Evolutionary conservation across 495 filamentous ascomycete species (phyloP).

Genomic region (Eremomyces bilateralis): DNA sequence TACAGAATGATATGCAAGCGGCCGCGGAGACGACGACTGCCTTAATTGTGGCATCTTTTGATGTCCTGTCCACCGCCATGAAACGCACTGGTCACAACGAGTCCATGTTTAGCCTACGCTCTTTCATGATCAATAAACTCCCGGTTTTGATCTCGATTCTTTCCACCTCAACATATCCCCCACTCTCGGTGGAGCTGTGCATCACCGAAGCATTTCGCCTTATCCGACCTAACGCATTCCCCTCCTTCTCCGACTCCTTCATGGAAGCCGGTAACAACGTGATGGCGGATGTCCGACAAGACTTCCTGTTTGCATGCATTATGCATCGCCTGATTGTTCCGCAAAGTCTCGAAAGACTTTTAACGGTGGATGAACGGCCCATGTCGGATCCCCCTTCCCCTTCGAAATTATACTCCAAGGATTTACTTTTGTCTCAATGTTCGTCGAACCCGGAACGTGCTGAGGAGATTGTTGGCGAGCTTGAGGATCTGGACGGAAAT

Average conservation of each 20-base stretch:
- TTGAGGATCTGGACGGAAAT: constrained; percentile 91
- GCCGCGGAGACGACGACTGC: too few species aligned
- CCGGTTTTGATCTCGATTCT: constrained; percentile 55
- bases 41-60: constrained; percentile 70
- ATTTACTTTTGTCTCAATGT: constrained; percentile 54
- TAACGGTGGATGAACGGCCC: constrained; percentile 75
- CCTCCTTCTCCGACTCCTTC: constrained; percentile 55
- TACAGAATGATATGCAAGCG: constrained; percentile 42
- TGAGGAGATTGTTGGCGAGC: constrained; percentile 50
- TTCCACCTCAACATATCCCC: constrained; percentile 33
- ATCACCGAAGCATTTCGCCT: constrained; percentile 57
- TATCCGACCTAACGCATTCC: constrained; percentile 59
- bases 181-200: constrained; percentile 50
- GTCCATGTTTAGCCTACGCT: constrained; percentile 58
- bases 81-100: constrained; percentile 53
- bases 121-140: constrained; percentile 85
- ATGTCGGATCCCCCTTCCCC: constrained; percentile 52
- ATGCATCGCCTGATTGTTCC: constrained; percentile 65
- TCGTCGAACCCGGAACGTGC: constrained; percentile 45
- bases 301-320: constrained; percentile 82
- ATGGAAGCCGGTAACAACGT: constrained; percentile 42
- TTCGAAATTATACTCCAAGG: constrained; percentile 52
- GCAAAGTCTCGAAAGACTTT: constrained; percentile 50
- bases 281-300: constrained; percentile 67
- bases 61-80: constrained; percentile 68